Conservation (phyloP, 2,329 filamentous ascomycete species). For the Nothophoma quercina region DNA sequence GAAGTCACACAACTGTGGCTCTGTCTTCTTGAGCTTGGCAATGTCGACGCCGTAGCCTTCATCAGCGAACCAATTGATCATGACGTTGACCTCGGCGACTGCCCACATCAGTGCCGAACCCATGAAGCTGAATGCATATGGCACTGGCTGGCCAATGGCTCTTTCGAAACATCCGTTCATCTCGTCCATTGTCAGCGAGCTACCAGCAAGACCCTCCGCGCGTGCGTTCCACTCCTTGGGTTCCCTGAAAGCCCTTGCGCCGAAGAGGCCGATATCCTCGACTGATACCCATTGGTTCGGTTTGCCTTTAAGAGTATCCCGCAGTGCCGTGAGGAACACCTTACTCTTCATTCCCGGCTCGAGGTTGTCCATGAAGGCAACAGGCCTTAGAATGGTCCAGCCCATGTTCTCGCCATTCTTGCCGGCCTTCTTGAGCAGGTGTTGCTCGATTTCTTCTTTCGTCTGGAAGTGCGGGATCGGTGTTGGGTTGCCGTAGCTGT, state of each 20-base stretch:
- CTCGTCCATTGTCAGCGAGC: constrained; percentile 58
- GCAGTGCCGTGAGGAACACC: constrained; percentile 57
- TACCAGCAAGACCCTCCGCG: constrained; percentile 60
- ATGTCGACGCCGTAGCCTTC: constrained; percentile 59
- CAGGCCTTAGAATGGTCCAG: constrained; percentile 69
- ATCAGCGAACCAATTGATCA: constrained; percentile 61
- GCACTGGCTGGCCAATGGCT: constrained; percentile 55
- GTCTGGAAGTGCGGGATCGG: constrained; percentile 67
- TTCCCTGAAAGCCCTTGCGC: constrained; percentile 57
- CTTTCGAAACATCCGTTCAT: constrained; percentile 57
- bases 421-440: constrained; percentile 60
- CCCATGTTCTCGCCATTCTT: constrained; percentile 57
- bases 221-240: constrained; percentile 55
- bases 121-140: constrained; percentile 54
- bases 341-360: constrained; percentile 57
- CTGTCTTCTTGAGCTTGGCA: constrained; percentile 48
- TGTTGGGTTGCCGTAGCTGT: constrained; percentile 57
- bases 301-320: constrained; percentile 52
- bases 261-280: constrained; percentile 62
- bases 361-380: constrained; percentile 70
- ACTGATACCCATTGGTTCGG: constrained; percentile 51
- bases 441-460: constrained; percentile 68
- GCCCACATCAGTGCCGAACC: constrained; percentile 51
- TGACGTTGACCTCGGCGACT: constrained; percentile 55
- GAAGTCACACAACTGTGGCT: constrained; percentile 58